Evolutionary conservation across 441 rosid genomes (phyloP), one percentile per base, ranked within the genome.

Genomic region (Gossypium gossypioides): DNA sequence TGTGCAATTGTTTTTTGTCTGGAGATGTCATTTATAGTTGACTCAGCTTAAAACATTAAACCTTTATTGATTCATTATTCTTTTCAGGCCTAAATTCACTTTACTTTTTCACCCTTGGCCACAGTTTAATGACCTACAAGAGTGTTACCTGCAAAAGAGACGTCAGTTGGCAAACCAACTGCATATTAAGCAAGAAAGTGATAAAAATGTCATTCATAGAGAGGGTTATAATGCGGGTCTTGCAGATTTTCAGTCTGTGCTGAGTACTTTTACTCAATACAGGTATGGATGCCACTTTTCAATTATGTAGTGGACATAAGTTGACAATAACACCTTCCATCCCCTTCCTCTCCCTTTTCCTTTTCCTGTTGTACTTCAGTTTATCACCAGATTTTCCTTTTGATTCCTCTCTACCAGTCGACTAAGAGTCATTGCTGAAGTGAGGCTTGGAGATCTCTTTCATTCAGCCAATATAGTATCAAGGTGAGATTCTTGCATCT

Each of bases 381-480:
- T 74, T 55, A 72, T 72, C 19, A 52, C 56, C 10, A 32, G 18
- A 21, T 42, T 32, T 60, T 4, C 34, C 66, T 57, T 54, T 29
- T 29, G 62, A 74, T 46, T 46, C 22, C 40, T 52, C 62, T 69
- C 72, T 59, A 71, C 62, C 91, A 92, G 99, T 78, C 96, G 97
- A 58, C 81, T 96, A 80, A 89, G 97, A 86, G 99, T 90, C 62
- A 90, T 96, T 78, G 99, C 98, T 70, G 98, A 96, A 72, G 90
- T 90, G 72, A 84, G 96, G 83, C 99, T 91, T 76, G 97, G 90
- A 68, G 99, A 92, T 84, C 77, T 91, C 75, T 96, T 96, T 80
- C 99, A 93, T 89, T 86, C 99, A 29, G 97, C 98, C 80, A 96
- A 96, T 84, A 91, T 96, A 77, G 96, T 96, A 68, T 92, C 98